Evolutionary conservation across 768 basidiomycete genomes (phyloP), one percentile per base, ranked within the genome.

Genomic region (Rhodotorula babjevae): DNA sequence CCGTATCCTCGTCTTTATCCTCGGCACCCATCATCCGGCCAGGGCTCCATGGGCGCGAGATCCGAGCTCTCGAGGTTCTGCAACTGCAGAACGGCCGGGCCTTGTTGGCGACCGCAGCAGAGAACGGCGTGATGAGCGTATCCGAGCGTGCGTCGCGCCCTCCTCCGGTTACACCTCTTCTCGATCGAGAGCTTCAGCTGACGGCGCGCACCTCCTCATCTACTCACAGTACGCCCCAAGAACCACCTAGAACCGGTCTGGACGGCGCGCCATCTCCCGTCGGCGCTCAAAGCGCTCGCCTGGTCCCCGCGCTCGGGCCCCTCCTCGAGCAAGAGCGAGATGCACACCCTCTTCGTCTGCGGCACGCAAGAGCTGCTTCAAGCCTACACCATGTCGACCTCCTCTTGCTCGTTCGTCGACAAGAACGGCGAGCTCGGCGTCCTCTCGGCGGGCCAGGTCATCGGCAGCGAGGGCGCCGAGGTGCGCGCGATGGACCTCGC

Each of bases 401-500:
- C 44, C 6, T 46, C 44, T 2, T 18, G 1, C 21, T 8, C 42
- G 27, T 19, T 23, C 53, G 11, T 6, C 18, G 11, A 1, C 15
- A 3, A 3, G 3, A 9, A 52, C 21, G 31, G 55, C 25, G 63
- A 64, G 55, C 27, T 65, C 29, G 16, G 56, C 12, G 63, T 70
- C 0, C 49, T 53, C 21, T 47, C 57, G 18, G 1, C 2, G 8
- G 69, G 69, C 0, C 55, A 36, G 23, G 36, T 60, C 8, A 57
- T 69, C 27, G 63, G 58, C 11, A 58, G 60, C 15, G 69, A 70
- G 33, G 69, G 69, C 33, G 69, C 49, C 23, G 69, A 70, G 50
- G 61, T 70, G n/a, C 33, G 69, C 23, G 64, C 69, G 49, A 70
- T 70, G 69, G 63, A 56, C n/a, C 31, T 70, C n/a, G 40, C 63